phyloP scores from a whole-genome alignment of 305 asterid species.

The Fraxinus latifolia region DNA sequence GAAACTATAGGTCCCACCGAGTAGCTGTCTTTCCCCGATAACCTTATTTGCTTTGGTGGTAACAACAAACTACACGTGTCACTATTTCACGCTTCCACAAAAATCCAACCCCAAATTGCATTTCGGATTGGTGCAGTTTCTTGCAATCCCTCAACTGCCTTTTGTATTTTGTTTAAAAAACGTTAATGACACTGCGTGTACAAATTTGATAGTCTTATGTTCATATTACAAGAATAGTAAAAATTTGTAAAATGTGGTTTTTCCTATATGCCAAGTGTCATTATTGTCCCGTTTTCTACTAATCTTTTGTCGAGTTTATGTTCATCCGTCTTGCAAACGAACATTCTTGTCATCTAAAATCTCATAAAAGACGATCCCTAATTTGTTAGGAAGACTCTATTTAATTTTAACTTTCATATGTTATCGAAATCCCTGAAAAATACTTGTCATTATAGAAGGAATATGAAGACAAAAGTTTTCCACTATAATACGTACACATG shows the following conservation, averaged over 20 bases:
- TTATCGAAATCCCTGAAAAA: no score
- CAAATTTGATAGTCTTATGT: not conserved
- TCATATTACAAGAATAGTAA: not conserved
- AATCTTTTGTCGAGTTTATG: not conserved
- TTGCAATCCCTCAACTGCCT: not conserved
- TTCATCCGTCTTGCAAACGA: not conserved
- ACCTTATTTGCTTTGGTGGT: not conserved
- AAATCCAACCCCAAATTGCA: not conserved
- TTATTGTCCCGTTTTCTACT: not conserved
- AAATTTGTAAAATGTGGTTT: not conserved
- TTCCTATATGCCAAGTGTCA: not conserved
- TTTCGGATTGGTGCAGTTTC: not conserved
- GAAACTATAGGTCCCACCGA: not conserved
- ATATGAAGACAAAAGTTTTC: no score
- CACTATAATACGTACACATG: no score
- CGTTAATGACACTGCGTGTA: not conserved
- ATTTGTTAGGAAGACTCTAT: no score
- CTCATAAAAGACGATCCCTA: not conserved
- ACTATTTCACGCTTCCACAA: not conserved
- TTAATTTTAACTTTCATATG: no score
- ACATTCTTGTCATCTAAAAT: no score
- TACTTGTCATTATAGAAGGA: no score
- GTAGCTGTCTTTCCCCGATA: not conserved
- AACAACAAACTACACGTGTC: not conserved
- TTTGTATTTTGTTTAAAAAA: not conserved